Percentiles rank a stretch among this genome's conserved stretches.
phyloP scores from a whole-genome alignment of 345 rosid genomes.

The Hibiscus trionum region DNA sequence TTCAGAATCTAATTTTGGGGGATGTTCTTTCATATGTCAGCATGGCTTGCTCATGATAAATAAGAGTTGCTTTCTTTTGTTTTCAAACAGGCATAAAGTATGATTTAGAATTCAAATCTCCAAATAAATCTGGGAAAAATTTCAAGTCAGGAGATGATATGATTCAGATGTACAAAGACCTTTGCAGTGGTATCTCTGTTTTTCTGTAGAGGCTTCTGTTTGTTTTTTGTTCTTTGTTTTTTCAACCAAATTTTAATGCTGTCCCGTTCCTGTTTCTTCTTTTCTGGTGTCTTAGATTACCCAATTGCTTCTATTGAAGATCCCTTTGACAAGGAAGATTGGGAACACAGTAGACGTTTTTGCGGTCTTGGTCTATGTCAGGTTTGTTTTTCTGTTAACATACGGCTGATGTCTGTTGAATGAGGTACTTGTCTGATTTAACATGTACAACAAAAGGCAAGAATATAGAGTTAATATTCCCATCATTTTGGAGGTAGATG shows the following conservation, averaged over 20 bases:
- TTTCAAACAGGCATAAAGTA: slow-evolving; percentile 70
- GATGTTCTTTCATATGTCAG: slow-evolving; percentile 6
- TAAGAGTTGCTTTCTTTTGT: not conserved
- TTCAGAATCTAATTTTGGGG: not conserved
- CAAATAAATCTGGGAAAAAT: slow-evolving; percentile 67
- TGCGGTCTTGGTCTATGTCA: slow-evolving; percentile 86
- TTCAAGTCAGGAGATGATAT: slow-evolving; percentile 92
- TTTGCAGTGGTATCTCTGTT: slow-evolving; percentile 58
- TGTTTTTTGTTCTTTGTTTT: slow-evolving; percentile 5
- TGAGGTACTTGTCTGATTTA: not conserved
- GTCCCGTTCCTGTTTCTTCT: slow-evolving; percentile 11
- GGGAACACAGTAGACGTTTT: slow-evolving; percentile 76
- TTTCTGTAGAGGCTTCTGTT: slow-evolving; percentile 4
- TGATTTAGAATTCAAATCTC: slow-evolving; percentile 72
- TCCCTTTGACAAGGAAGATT: slow-evolving; percentile 97
- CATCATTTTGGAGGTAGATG: not conserved
- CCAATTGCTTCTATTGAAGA: slow-evolving; percentile 88
- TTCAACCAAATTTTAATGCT: slow-evolving; percentile 8
- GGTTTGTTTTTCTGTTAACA: slow-evolving; percentile 39
- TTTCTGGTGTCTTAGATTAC: slow-evolving; percentile 43
- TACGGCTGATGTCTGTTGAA: slow-evolving; percentile 3
- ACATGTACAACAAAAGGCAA: not conserved
- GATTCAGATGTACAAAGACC: slow-evolving; percentile 83
- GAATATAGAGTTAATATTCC: not conserved
- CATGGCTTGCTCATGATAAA: slow-evolving; percentile 5